These are phyloP conservation scores for Microbotryum violaceum DNA, from an alignment of 1,284 basidiomycete species.

Conservation along the genomic window DNA sequence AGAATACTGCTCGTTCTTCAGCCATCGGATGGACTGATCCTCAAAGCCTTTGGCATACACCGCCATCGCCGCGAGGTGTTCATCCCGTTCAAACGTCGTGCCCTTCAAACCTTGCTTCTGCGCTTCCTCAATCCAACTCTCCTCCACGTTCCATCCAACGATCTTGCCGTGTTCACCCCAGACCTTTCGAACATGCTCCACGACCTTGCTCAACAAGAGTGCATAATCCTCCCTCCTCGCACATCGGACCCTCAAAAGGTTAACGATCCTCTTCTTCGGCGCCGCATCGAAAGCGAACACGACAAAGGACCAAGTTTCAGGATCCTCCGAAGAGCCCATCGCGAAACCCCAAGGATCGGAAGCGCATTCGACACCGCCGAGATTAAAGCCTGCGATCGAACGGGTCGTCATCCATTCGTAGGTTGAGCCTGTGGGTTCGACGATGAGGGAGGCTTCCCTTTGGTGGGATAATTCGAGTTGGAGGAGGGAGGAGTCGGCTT, in stretches of 20 bases:
- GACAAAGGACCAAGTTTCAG: neutral
- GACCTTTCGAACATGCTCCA: constrained; percentile 43
- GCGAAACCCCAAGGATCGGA: neutral
- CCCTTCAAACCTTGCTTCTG: constrained; percentile 32
- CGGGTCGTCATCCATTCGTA: neutral
- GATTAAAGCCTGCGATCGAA: neutral
- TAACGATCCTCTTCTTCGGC: constrained; percentile 41
- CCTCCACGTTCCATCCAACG: constrained; percentile 53
- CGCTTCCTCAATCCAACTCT: constrained; percentile 42
- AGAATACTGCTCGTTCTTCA: constrained; percentile 51
- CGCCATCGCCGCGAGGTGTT: constrained; percentile 52
- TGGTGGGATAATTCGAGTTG: neutral
- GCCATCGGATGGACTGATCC: constrained; percentile 47
- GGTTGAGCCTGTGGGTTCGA: neutral
- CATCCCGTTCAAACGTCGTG: constrained; percentile 39
- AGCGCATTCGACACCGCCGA: no score
- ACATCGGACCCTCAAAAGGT: constrained; percentile 44
- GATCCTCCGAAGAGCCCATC: neutral
- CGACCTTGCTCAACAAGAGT: constrained; percentile 43
- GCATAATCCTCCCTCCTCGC: constrained; percentile 43
- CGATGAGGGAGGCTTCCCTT: neutral
- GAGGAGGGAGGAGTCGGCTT: constrained; percentile 27
- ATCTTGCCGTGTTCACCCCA: constrained; percentile 43
- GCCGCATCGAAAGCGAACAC: constrained; percentile 40
- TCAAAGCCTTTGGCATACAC: constrained; percentile 50